phyloP scores from a whole-genome alignment of 768 basidiomycete genomes.

The Auricularia sp. region DNA sequence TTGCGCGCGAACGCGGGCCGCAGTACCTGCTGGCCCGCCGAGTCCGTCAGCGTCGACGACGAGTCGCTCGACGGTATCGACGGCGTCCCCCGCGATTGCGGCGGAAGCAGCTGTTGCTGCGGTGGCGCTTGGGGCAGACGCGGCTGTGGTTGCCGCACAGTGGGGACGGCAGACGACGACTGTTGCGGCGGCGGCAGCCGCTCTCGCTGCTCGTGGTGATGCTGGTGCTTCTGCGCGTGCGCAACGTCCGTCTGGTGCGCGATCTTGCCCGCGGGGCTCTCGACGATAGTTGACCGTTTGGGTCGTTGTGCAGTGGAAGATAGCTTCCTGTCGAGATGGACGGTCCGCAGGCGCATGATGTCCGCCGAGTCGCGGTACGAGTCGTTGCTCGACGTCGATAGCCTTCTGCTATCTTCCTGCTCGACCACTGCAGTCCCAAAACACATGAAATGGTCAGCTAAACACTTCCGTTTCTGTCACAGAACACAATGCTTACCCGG shows the following conservation, averaged over 20 bases:
- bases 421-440: not conserved
- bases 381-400: constrained; percentile 40
- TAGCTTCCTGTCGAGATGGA: constrained; percentile 89
- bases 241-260: constrained; percentile 62
- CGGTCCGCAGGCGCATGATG: constrained; percentile 83
- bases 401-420: constrained; percentile 7
- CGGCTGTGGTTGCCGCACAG: constrained; percentile 8
- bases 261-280: constrained; percentile 82
- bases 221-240: constrained; percentile 25
- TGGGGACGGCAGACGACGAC: constrained; percentile 1
- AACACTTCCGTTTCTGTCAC: constrained; percentile 8
- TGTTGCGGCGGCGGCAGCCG: constrained; percentile 4
- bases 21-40: constrained; percentile 29
- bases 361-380: constrained; percentile 81
- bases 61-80: constrained; percentile 5
- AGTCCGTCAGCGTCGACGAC: constrained; percentile 7
- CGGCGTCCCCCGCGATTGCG: constrained; percentile 21
- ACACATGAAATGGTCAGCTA: not conserved
- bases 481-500: constrained; percentile 42
- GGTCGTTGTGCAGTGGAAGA: constrained; percentile 88
- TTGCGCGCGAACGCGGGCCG: constrained; percentile 65
- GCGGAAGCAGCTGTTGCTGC: constrained; percentile 20
- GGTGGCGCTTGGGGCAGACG: constrained; percentile 6
- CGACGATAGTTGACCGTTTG: constrained; percentile 89
- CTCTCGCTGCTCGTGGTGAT: constrained; percentile 5